Percentiles rank a stretch among this genome's conserved stretches.
Conservation (phyloP, 179 eudicot species). For the Silene coronaria region DNA sequence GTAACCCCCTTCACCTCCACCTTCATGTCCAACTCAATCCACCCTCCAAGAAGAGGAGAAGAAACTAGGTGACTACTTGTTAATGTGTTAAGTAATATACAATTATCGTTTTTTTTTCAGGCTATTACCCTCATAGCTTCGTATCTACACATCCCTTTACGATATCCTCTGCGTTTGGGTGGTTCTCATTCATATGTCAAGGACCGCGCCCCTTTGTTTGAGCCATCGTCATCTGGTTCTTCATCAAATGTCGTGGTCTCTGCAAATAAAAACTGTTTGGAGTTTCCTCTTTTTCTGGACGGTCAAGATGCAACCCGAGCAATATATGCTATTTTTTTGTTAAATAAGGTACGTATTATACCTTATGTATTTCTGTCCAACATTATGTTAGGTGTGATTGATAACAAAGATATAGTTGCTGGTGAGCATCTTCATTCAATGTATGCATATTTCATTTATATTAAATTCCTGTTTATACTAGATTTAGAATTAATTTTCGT, state of each 20-base stretch:
- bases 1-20: neutral
- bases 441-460: neutral
- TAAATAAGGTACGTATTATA: constrained; percentile 62
- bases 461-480: neutral
- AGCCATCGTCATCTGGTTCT: constrained; percentile 44
- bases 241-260: constrained; percentile 33
- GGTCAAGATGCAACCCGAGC: constrained; percentile 98
- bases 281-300: constrained; percentile 85
- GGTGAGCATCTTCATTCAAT: neutral
- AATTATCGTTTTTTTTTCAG: constrained; percentile 35
- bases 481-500: neutral
- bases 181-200: constrained; percentile 81
- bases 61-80: neutral
- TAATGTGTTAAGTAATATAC: neutral
- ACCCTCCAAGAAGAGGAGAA: neutral
- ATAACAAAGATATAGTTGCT: neutral
- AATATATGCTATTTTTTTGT: constrained; percentile 87
- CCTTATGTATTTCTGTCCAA: neutral
- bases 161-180: constrained; percentile 80
- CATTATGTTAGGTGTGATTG: neutral
- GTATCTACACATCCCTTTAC: constrained; percentile 73
- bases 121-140: constrained; percentile 71
- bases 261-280: constrained; percentile 49
- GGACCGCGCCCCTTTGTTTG: constrained; percentile 63
- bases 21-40: neutral